Percentiles rank a stretch among this genome's conserved stretches.
phyloP scores from a whole-genome alignment of 306 rosid species.

The Astragalus glycyphyllos region DNA sequence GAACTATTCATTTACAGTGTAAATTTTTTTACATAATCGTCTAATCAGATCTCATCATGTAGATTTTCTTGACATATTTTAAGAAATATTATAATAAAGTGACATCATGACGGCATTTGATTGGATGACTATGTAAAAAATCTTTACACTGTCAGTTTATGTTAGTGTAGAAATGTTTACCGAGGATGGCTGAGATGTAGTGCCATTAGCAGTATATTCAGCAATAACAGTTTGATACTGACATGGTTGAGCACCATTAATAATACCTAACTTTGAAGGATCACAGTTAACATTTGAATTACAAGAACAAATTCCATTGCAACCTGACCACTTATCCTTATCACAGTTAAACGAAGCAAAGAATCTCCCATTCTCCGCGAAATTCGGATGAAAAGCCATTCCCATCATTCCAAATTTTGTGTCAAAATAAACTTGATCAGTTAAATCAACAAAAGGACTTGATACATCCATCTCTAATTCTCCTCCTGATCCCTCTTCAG shows the following conservation, averaged over 20 bases:
- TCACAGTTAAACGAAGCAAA: conserved; percentile 95
- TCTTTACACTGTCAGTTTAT: neutral
- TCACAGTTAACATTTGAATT: conserved; percentile 94
- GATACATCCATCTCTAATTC: conserved; percentile 65
- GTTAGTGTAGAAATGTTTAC: conserved; percentile 50
- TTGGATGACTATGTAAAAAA: no score
- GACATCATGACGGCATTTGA: no score
- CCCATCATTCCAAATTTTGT: conserved; percentile 91
- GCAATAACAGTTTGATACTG: conserved; percentile 82
- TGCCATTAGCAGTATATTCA: conserved; percentile 76
- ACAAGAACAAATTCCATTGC: conserved; percentile 94
- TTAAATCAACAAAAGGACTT: conserved; percentile 85
- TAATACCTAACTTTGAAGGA: conserved; percentile 73
- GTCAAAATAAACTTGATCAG: conserved; percentile 79
- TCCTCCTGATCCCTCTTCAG: conserved; percentile 75
- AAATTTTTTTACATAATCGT: no score
- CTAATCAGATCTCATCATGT: no score
- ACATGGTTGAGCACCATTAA: conserved; percentile 82
- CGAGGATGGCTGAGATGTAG: conserved; percentile 70
- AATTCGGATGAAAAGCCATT: conserved; percentile 92
- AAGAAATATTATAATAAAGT: no score
- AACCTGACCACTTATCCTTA: conserved; percentile 81
- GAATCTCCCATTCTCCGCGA: conserved; percentile 79
- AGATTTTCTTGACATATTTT: no score
- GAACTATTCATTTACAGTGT: no score